phyloP scores from a whole-genome alignment of 202 grass and related monocot genomes.

The Schoenoplectus triqueter region DNA sequence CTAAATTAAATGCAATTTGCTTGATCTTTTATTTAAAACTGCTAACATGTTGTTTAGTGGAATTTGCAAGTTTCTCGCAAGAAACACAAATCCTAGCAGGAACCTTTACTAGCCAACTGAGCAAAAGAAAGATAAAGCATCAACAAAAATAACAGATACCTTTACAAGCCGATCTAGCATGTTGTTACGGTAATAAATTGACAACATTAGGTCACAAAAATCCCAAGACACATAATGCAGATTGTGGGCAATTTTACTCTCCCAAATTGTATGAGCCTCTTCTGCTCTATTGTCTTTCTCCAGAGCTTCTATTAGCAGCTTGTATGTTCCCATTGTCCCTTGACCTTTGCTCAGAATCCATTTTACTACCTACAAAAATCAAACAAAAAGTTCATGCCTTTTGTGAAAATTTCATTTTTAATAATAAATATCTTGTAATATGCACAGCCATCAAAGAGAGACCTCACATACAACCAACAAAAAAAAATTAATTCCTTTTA shows the following conservation, averaged over 20 bases:
- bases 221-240: constrained; percentile 79
- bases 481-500: not conserved
- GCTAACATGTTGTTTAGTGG: not conserved
- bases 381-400: not conserved
- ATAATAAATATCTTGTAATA: not conserved
- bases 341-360: constrained; percentile 95
- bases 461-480: not conserved
- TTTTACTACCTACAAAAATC: constrained; percentile 66
- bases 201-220: constrained; percentile 77
- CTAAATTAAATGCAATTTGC: not conserved
- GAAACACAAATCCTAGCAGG: not conserved
- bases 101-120: constrained; percentile 72
- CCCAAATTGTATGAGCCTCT: constrained; percentile 84
- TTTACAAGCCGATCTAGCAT: constrained; percentile 70
- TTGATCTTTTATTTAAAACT: not conserved
- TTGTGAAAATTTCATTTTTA: not conserved
- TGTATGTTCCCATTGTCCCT: constrained; percentile 78
- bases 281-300: constrained; percentile 95
- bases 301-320: constrained; percentile 75
- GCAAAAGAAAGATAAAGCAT: not conserved
- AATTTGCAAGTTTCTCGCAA: not conserved
- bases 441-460: not conserved
- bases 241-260: constrained; percentile 68
- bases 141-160: constrained; percentile 44
- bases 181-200: constrained; percentile 93